Base-by-base conservation (phyloP, 1,284 basidiomycete genomes). In the Tremellales sp. region DNA sequence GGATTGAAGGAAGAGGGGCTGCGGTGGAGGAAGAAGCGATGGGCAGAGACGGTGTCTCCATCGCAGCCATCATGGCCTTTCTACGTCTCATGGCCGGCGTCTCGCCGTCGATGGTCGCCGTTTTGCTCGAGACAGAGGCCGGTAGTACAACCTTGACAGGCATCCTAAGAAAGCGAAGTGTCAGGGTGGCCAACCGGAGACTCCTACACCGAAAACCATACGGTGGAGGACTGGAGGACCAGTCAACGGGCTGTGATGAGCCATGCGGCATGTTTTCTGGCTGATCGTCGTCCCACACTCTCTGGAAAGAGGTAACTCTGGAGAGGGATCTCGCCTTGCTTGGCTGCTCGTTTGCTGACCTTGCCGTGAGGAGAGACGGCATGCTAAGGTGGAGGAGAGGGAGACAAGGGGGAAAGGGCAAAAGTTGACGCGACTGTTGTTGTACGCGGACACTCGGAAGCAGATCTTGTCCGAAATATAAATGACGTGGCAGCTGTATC, bases 41-140 rank as follows among this genome's bases (percentile, higher is more conserved):
- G 5, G 48, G 27, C 6, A 43, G 38, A 8, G 50, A 25, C 28
- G 57, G 59, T 33, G 51, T 45, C 0, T 53, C 50, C 55, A 73
- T 55, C 2, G 65, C 66, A 2, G 62, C 67, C 19, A 71, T 48
- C 31, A 73, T 70, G 0, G 69, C 71, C 39, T 58, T 57, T 22
- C 69, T 53, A 22, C 71, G 55, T 26, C 63, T 43, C 10, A 67
- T 62, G 1, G 60, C 60, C 2, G 66, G 50, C 2, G 60, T 61
- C 45, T 62, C 57, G 28, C 25, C 27, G 25, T 36, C n/a, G n/a
- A n/a, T n/a, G n/a, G n/a, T n/a, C n/a, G n/a, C n/a, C n/a, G n/a
- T n/a, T n/a, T 43, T 37, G 29, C 47, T 35, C 21, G 6, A 14
- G 9, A 9, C 1, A 22, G 16, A 18, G 31, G 34, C 26, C 27